Conservation (phyloP, 1,139 yeast genomes). For the Pichia sp. region DNA sequence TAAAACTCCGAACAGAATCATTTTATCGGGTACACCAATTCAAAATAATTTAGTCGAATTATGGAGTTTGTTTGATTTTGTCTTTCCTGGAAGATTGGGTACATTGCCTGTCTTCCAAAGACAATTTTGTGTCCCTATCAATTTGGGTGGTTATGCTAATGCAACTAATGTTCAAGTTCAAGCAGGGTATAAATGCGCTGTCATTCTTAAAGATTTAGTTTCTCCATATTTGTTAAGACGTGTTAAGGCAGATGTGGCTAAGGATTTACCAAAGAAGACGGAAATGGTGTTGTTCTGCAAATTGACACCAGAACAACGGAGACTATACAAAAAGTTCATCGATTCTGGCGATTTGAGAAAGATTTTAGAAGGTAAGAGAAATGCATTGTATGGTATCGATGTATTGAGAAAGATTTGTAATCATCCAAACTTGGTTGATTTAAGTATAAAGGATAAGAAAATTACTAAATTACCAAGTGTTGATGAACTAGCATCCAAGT, state of each 20-base stretch:
- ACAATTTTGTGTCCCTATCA: constrained; percentile 90
- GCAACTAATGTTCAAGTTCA: constrained; percentile 96
- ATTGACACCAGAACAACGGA: constrained; percentile 72
- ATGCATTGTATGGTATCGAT: constrained; percentile 88
- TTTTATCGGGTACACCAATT: constrained; percentile 93
- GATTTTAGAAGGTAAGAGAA: constrained; percentile 73
- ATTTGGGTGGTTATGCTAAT: constrained; percentile 98
- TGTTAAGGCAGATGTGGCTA: constrained; percentile 94
- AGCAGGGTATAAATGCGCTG: constrained; percentile 96
- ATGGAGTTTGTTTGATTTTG: constrained; percentile 95
- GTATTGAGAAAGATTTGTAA: constrained; percentile 88
- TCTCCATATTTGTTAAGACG: constrained; percentile 87
- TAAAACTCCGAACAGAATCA: constrained; percentile 77
- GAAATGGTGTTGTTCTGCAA: constrained; percentile 94
- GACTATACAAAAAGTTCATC: constrained; percentile 69
- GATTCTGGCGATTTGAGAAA: constrained; percentile 73
- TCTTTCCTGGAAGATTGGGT: constrained; percentile 91
- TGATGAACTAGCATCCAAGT: constrained; percentile 38
- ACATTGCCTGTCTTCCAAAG: constrained; percentile 93
- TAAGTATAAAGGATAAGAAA: constrained; percentile 42
- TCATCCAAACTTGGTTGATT: constrained; percentile 85
- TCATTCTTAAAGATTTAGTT: constrained; percentile 79
- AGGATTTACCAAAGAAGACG: constrained; percentile 88
- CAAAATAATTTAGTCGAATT: constrained; percentile 89
- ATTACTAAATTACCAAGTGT: constrained; percentile 34